These are phyloP conservation scores for Vachellia pachyceras DNA, from an alignment of 306 rosid genomes.

Conservation along the genomic window DNA sequence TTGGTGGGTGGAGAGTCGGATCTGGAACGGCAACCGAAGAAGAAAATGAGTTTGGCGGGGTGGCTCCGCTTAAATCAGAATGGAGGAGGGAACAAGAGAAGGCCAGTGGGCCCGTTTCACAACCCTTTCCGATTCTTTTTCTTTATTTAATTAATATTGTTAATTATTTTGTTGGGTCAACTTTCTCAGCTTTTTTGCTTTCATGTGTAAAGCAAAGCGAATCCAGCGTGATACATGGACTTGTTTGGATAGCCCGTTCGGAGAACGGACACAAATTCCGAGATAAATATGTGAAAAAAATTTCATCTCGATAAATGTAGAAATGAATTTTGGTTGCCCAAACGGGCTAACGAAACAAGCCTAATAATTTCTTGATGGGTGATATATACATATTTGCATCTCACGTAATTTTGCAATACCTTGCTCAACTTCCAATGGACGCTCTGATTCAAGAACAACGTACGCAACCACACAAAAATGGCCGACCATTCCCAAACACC, in stretches of 20 bases:
- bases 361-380: neutral
- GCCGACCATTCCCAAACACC: too few species aligned
- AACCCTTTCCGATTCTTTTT: neutral
- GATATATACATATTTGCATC: neutral
- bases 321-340: too few species aligned
- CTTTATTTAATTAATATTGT: neutral
- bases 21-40: slow-evolving; percentile 21
- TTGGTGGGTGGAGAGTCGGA: slow-evolving; percentile 10
- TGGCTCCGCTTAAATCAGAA: neutral
- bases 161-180: neutral
- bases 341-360: too few species aligned
- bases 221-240: neutral
- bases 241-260: too few species aligned
- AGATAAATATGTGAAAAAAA: too few species aligned
- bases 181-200: neutral
- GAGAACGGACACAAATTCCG: too few species aligned
- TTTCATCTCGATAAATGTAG: too few species aligned
- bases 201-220: neutral
- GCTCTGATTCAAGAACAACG: neutral
- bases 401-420: neutral
- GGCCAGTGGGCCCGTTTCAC: neutral
- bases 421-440: neutral
- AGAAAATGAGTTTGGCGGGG: neutral
- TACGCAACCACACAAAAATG: neutral
- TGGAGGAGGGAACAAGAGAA: neutral